A percentile compares a stretch with the other conserved stretches of the same genome.
These are phyloP conservation scores for Astragalus membranaceus DNA, from an alignment of 306 rosid species.

Conservation along the genomic window DNA sequence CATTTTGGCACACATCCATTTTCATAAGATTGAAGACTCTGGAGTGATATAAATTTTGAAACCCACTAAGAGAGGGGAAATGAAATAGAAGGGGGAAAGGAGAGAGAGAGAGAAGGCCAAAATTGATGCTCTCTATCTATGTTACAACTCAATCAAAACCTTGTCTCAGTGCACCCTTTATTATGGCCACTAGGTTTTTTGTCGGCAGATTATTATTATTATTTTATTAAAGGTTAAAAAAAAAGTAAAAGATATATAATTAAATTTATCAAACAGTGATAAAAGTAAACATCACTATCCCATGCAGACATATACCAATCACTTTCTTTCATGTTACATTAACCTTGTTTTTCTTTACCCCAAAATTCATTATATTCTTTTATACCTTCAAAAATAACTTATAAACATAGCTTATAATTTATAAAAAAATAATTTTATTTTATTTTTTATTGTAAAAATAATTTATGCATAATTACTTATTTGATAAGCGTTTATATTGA, in stretches of 20 bases:
- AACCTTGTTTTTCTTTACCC: constrained; percentile 18
- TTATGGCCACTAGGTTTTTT: constrained; percentile 41
- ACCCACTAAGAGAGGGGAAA: constrained; percentile 14
- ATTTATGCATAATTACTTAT: too few relatives aligned
- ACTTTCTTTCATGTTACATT: constrained; percentile 16
- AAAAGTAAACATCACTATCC: constrained; percentile 40
- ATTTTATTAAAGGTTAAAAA: constrained; percentile 30
- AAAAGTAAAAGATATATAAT: constrained; percentile 1
- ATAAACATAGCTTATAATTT: too few relatives aligned
- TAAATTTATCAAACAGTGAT: constrained; percentile 27
- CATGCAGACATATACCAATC: constrained; percentile 29
- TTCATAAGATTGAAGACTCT: neutral
- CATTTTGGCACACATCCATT: constrained; percentile 52
- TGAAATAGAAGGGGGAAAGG: neutral
- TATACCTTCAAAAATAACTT: neutral
- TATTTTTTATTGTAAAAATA: too few relatives aligned
- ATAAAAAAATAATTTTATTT: too few relatives aligned
- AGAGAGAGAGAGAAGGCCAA: neutral
- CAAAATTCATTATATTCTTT: neutral
- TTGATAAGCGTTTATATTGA: too few relatives aligned
- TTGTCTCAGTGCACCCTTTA: constrained; percentile 28
- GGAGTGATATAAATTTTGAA: neutral
- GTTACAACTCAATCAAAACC: constrained; percentile 13
- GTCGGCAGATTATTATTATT: constrained; percentile 52
- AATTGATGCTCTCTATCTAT: constrained; percentile 12